These are phyloP conservation scores for Blastomyces percursus DNA, from an alignment of 2,329 filamentous ascomycete genomes.

Conservation along the genomic window DNA sequence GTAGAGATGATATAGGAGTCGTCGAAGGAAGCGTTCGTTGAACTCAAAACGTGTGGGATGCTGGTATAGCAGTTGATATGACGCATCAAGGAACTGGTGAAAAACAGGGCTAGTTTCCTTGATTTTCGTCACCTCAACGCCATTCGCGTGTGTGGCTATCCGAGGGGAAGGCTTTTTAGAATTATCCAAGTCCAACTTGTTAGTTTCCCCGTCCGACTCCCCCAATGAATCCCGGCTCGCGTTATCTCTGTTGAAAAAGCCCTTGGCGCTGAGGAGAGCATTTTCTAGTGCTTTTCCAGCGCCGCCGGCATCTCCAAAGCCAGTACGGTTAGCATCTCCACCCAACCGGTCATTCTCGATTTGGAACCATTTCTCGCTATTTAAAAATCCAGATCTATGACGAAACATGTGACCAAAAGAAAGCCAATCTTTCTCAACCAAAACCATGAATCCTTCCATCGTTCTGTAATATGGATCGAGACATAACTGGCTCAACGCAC, in stretches of 20 bases:
- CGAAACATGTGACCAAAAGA: conserved; percentile 98
- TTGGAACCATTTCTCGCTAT: conserved; percentile 87
- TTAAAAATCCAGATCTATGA: conserved; percentile 76
- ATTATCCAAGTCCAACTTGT: conserved; percentile 39
- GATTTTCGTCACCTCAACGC: conserved; percentile 58
- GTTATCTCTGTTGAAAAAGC: conserved; percentile 76
- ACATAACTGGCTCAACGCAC: conserved; percentile 82
- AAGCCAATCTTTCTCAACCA: conserved; percentile 96
- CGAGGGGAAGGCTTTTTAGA: conserved; percentile 27
- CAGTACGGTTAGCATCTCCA: conserved; percentile 34
- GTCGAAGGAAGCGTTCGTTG: conserved; percentile 82
- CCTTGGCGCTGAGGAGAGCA: conserved; percentile 70
- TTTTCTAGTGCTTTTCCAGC: conserved; percentile 71
- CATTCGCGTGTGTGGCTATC: conserved; percentile 32
- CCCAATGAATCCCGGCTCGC: conserved; percentile 52
- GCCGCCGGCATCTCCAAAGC: conserved; percentile 32
- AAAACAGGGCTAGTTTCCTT: conserved; percentile 94
- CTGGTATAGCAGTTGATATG: conserved; percentile 80
- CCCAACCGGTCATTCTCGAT: conserved; percentile 70
- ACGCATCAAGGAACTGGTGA: conserved; percentile 92
- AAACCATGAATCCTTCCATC: conserved; percentile 82
- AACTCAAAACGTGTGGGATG: conserved; percentile 86
- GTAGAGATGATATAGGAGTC: conserved; percentile 85
- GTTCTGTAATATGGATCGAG: conserved; percentile 93
- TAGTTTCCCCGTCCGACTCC: conserved; percentile 49